Base-by-base conservation (phyloP, 2,329 filamentous ascomycete species). In the Fusarium cicatricum region DNA sequence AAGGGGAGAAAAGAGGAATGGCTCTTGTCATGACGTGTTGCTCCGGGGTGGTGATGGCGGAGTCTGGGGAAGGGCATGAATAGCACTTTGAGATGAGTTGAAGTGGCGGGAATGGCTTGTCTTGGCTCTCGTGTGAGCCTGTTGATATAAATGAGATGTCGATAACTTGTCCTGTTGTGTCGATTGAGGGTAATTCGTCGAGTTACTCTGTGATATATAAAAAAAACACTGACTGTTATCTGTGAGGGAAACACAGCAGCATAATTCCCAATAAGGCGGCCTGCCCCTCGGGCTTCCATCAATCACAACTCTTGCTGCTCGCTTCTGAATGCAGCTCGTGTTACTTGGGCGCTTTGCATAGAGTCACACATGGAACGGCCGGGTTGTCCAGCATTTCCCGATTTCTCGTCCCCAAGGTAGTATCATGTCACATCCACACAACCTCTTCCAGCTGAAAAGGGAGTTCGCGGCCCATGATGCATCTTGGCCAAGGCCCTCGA, bases 291-390 rank as follows among this genome's bases (percentile, higher is more conserved):
- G 14, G 16, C 14, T 4, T 14, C 23, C 32, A 31, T 32, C 39
- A 44, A 43, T 31, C 11, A 59, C 37, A 14, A 32, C 38, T 16
- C 36, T 41, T 28, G 55, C 50, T 60, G 39, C 59, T 62, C 60
- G 60, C 60, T 60, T 62, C 55, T 19, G 58, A 53, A 39, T 33
- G 43, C 58, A 52, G 42, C 41, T 48, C 51, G 60, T 55, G 55
- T 37, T 58, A 55, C 51, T 55, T 53, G 16, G 54, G 34, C 47
- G 46, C 44, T 41, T 8, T 47, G 56, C 52, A 41, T 44, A 47
- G 41, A 34, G 55, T 58, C 28, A 17, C 38, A 58, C 52, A 28
- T 29, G 14, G 21, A 15, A 37, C 33, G 39, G 23, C 23, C 23
- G 9, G 23, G 23, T 26, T 26, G 9, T 26, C 23, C 23, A 26